Evolutionary conservation across 2,329 filamentous ascomycete genomes (phyloP), one percentile per base, ranked within the genome.

Genomic region (Botryotinia globosa): DNA sequence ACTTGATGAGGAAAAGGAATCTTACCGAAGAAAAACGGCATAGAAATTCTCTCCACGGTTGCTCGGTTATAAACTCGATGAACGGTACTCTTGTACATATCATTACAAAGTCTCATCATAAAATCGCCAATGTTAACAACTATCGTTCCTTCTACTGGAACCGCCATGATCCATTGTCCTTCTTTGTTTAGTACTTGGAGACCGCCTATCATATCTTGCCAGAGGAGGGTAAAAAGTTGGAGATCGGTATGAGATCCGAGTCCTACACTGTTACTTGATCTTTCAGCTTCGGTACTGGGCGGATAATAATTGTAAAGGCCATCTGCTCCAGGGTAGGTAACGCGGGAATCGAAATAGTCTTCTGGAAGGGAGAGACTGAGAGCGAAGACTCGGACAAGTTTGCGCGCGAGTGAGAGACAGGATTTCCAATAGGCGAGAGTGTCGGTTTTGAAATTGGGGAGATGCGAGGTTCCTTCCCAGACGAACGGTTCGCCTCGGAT

Each of bases 11-110:
- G 7, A 5, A 61, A 39, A 54, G 29, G 18, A 59, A 37, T 39
- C 77, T 74, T 77, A 83, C 84, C 85, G 69, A 88, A 85, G 79
- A 88, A 88, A 77, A 88, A 88, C 0, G 86, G 86, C 84, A 88
- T 87, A 0, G 84, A 87, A 59, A 86, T 85, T 22, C 86, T 80
- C 69, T 85, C 84, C 18, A 78, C 78, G 0, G 75, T 75, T 0
- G 81, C 80, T 61, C 82, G 80, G 73, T 85, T 85, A 45, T 83
- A 83, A 4, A 88, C 85, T 25, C 86, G 80, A 77, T 88, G 86
- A 29, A 87, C 83, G 0, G 85, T 87, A 8, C 83, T 85, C 74
- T 83, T 85, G 75, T 86, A 86, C 25, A 79, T 82, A 75, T 87
- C 84, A 77, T 87, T 87, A 58, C 83, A 84, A 37, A 87, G 80